Evolutionary conservation across 345 rosid genomes (phyloP), one percentile per base, ranked within the genome.

Genomic region (Angophora floribunda): DNA sequence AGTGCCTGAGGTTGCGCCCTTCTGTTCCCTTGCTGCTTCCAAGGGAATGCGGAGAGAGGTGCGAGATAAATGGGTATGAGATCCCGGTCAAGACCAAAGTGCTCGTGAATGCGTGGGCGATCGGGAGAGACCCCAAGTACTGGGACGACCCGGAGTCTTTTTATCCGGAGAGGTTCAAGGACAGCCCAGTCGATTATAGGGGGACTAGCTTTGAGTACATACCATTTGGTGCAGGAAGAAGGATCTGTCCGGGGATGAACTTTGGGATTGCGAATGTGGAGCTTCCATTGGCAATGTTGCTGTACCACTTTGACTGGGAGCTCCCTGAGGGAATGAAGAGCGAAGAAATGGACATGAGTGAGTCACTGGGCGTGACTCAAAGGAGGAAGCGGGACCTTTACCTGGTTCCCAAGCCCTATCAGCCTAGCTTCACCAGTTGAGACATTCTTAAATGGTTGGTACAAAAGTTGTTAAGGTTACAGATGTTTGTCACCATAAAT

Each of bases 141-240:
- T 91, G 93, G 92, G 57, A 19, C 14, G 88, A 91, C 26, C 86
- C 92, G 2, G 90, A 91, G 61, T 65, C 22, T 1, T 91, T 91
- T 52, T 36, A 59, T 16, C 91, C 90, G 22, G 88, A 85, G 87
- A 85, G 51, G 86, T 85, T 86, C 44, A 88, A 7, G 4, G 51
- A 90, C 30, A 82, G 51, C n/a, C 28, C 85, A 1, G 26, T 90
- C 8, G 90, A 91, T 65, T 92, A 22, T 55, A 92, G 51, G 86
- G 91, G 92, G 52, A 87, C 85, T 1, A 7, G 65, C 75, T 92
- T 88, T 44, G 86, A 89, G 51, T 88, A 41, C 52, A 87, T 91
- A 6, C 94, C 92, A 1, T 91, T 92, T 61, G 92, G 92, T 4
- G 88, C 91, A 0, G 92, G 92, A 12, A 88, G 92, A 44, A 89